These are phyloP conservation scores for Clonostachys rhizophaga DNA, from an alignment of 2,329 filamentous ascomycete species.

Conservation along the genomic window DNA sequence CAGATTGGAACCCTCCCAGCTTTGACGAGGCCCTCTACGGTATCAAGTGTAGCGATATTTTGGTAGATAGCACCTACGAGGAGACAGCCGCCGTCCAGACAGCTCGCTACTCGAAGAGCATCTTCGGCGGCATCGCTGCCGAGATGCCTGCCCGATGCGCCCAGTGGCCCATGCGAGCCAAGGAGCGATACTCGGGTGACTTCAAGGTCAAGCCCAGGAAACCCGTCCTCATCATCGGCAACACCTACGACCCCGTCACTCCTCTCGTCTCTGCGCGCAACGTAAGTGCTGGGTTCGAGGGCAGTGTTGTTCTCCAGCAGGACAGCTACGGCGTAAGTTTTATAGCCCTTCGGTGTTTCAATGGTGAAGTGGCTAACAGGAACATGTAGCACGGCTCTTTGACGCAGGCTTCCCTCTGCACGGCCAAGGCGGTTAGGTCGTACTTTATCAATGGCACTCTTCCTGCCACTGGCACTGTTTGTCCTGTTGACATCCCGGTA, in stretches of 20 bases:
- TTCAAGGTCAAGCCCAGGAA: constrained; percentile 20
- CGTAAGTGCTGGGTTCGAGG: constrained; percentile 26
- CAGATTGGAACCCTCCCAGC: background rate
- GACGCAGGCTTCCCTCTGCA: constrained; percentile 5
- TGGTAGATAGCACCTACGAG: background rate
- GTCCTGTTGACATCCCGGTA: constrained; percentile 5
- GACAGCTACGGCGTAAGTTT: constrained; percentile 35
- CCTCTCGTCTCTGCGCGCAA: constrained; percentile 31
- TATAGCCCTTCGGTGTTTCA: background rate
- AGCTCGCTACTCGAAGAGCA: background rate
- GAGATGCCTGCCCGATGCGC: constrained; percentile 1
- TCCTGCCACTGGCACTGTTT: constrained; percentile 7
- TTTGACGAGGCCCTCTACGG: constrained; percentile 2
- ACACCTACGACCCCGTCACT: constrained; percentile 32
- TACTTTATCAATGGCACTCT: constrained; percentile 11
- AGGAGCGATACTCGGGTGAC: constrained; percentile 8
- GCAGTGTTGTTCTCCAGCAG: constrained; percentile 33
- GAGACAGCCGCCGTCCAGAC: constrained; percentile 2
- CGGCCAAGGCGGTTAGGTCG: constrained; percentile 3
- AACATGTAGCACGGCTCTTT: background rate
- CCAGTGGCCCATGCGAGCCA: constrained; percentile 4
- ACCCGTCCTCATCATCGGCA: constrained; percentile 31
- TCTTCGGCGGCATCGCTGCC: background rate
- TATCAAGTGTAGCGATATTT: constrained; percentile 11
- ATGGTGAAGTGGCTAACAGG: background rate